Evolutionary conservation across 306 rosid species (phyloP).

Genomic region (Vicia villosa): DNA sequence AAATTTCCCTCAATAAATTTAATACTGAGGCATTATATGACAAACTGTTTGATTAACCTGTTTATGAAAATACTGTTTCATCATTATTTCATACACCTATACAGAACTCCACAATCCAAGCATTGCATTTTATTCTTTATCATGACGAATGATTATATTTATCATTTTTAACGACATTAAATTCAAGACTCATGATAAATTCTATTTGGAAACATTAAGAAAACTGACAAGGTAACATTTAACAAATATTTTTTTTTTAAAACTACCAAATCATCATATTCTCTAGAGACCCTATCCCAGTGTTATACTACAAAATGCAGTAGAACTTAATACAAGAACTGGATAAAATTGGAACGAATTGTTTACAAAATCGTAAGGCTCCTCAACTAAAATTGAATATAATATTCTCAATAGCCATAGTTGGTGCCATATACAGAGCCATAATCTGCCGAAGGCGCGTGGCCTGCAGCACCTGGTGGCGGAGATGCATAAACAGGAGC

Average conservation of each 20-base stretch:
- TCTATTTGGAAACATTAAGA: background rate
- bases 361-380: conserved; percentile 32
- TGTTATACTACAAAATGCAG: conserved; percentile 26
- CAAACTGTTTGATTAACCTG: background rate
- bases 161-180: background rate
- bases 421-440: conserved; percentile 56
- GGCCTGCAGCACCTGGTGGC: conserved; percentile 46
- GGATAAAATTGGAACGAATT: conserved; percentile 26
- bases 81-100: background rate
- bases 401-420: conserved; percentile 49
- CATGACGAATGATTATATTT: background rate
- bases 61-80: background rate
- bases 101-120: background rate
- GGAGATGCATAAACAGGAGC: conserved; percentile 58
- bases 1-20: background rate
- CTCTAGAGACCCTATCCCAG: conserved; percentile 32
- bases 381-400: conserved; percentile 32
- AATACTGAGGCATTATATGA: background rate
- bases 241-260: background rate
- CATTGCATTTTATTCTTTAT: background rate
- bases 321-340: conserved; percentile 27
- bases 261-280: conserved; percentile 13
- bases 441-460: conserved; percentile 52
- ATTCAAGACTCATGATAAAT: background rate
- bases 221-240: background rate